A percentile compares a stretch with the other conserved stretches of the same genome.
These are phyloP conservation scores for Starmerella sirachaensis DNA, from an alignment of 805 yeast genomes.

Conservation along the genomic window DNA sequence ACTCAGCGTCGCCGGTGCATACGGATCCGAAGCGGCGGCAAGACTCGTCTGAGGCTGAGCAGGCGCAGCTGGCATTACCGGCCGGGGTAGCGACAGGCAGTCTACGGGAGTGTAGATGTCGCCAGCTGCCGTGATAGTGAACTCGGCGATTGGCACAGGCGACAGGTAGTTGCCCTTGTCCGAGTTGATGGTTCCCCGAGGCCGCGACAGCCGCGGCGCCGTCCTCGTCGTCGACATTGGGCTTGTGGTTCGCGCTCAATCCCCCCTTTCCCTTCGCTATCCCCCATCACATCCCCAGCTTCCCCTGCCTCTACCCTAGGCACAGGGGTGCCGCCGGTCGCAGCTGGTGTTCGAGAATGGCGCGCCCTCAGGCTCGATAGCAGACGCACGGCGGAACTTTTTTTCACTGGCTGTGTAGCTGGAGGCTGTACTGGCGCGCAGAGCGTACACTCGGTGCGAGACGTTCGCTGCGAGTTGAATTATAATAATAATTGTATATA, in stretches of 20 bases:
- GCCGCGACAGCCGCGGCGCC: slow-evolving; percentile 10
- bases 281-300: background rate
- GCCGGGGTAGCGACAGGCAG: slow-evolving; percentile 28
- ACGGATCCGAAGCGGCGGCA: slow-evolving; percentile 1
- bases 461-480: no score
- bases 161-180: slow-evolving; percentile 13
- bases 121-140: slow-evolving; percentile 21
- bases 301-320: background rate
- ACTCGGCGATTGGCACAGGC: slow-evolving; percentile 8
- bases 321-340: no score
- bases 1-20: slow-evolving; percentile 3
- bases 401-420: no score
- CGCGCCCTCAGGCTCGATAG: no score
- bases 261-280: background rate
- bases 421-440: no score
- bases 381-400: no score
- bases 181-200: slow-evolving; percentile 13
- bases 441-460: no score
- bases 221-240: background rate
- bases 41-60: slow-evolving; percentile 21
- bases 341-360: no score
- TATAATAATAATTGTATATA: no score
- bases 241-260: background rate
- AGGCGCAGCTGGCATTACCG: slow-evolving; percentile 24
- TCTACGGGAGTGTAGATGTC: slow-evolving; percentile 26